Evolutionary conservation across 2,329 filamentous ascomycete species (phyloP).

Genomic region (Fusarium redolens): DNA sequence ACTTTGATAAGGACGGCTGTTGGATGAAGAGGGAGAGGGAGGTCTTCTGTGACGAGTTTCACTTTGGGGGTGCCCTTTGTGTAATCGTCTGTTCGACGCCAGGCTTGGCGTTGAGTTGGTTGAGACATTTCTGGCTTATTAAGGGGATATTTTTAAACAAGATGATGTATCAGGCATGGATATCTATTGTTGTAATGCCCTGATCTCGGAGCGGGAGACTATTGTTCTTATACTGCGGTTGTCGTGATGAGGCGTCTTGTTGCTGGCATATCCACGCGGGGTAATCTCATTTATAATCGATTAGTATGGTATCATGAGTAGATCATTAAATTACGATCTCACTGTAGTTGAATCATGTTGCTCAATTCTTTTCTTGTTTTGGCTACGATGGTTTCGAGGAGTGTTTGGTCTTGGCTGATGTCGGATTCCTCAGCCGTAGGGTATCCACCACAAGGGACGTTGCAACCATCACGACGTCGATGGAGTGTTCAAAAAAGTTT

Average conservation of each 20-base stretch:
- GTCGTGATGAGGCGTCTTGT: neutral
- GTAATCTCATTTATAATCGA: conserved; percentile 3
- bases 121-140: conserved; percentile 8
- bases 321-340: neutral
- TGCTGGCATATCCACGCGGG: conserved; percentile 9
- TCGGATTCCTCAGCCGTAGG: conserved; percentile 7
- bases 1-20: conserved; percentile 49
- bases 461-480: neutral
- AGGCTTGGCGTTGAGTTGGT: conserved; percentile 37
- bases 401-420: neutral
- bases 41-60: conserved; percentile 48
- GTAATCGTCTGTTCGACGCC: conserved; percentile 46
- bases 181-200: neutral
- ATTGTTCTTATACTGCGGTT: neutral
- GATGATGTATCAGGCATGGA: too few relatives aligned
- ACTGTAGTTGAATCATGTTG: neutral
- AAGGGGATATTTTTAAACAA: neutral
- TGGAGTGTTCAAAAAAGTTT: neutral
- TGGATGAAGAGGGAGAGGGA: conserved; percentile 47
- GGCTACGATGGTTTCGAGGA: neutral
- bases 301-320: neutral
- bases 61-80: conserved; percentile 48
- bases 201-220: neutral
- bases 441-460: neutral
- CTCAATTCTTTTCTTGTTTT: neutral